Evolutionary conservation across 495 filamentous ascomycete genomes (phyloP).

Genomic region (Monascus purpureus): DNA sequence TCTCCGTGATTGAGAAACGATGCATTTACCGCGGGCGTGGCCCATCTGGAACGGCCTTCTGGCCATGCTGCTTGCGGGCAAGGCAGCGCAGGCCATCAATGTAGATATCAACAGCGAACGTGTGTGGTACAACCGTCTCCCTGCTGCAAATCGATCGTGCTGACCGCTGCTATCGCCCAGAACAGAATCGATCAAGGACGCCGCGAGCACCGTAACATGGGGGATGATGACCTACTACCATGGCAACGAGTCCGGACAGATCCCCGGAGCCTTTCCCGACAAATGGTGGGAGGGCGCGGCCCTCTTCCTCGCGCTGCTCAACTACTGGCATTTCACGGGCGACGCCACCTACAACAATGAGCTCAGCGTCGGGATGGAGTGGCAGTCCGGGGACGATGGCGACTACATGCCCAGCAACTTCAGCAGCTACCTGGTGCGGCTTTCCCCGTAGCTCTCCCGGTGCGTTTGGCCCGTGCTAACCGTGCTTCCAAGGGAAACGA

Average conservation of each 20-base stretch:
- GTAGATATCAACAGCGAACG: no score
- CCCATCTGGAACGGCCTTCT: no score
- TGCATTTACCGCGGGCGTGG: no score
- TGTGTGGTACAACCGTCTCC: no score
- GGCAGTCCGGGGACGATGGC: conserved; percentile 30
- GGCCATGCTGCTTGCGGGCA: no score
- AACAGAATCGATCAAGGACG: conserved; percentile 34
- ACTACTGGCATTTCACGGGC: conserved; percentile 44
- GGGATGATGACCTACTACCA: conserved; percentile 38
- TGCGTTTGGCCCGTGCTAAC: no score
- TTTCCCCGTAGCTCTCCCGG: no score
- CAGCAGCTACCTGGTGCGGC: conserved; percentile 25
- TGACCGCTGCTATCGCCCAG: no score
- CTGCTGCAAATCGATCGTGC: no score
- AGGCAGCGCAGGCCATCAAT: no score
- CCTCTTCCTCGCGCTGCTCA: conserved; percentile 34
- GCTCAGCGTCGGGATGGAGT: conserved; percentile 33
- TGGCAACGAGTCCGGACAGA: conserved; percentile 23
- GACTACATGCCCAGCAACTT: conserved; percentile 36
- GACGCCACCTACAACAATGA: conserved; percentile 39
- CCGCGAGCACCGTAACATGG: conserved; percentile 32
- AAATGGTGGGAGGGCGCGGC: conserved; percentile 36
- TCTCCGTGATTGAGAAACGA: no score
- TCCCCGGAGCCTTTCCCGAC: conserved; percentile 24
- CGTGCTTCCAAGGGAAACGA: conserved; percentile 42